Base-by-base conservation (phyloP, 2,329 filamentous ascomycete species). In the Pseudogymnoascus sp. region DNA sequence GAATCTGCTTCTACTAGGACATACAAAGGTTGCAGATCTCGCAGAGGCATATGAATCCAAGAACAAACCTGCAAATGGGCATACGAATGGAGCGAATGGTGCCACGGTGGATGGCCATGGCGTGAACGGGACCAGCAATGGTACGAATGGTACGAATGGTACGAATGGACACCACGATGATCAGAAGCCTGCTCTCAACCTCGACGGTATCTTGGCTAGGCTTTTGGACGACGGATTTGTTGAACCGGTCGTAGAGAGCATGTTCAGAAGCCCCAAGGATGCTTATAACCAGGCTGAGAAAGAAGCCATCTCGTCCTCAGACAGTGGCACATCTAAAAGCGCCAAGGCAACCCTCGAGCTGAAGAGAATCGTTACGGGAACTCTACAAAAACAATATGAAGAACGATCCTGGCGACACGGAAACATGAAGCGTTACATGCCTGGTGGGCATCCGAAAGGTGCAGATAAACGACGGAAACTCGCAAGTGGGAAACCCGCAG, bases 1-100 rank as follows among this genome's bases (percentile, higher is more conserved):
- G 69, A 89, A 88, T 31, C 78, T 97, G 43, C 78, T 96, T 65
- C 81, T 88, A 62, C 81, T 93, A 16, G 93, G 93, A 1, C 89
- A 95, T 76, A 88, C 89, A 31, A 86, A 84, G 71, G 81, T 93
- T 35, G 82, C 81, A 43, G 88, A 92, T 68, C 79, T 93, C 46
- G 81, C 81, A n/a, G 83, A 87, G 38, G 84, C 86, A 16, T 89
- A 88, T 69, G 73, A 78, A 24, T 63, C 67, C 16, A 66, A 61
- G 38, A 40, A 64, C 19, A 63, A 61, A 19, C 6, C 62, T 61
- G 53, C 62, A 40, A 26, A 40, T 70, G 68, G 68, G 8, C 68
- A 73, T 24, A 46, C 68, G 16, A 74, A 75, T 59, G 72, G 75
- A 40, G 70, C 72, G 12, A 71, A 73, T 40, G 72, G 70, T 31